These are phyloP conservation scores for Bremia lactucae DNA, from an alignment of 352 stramenopile genomes.

Conservation along the genomic window DNA sequence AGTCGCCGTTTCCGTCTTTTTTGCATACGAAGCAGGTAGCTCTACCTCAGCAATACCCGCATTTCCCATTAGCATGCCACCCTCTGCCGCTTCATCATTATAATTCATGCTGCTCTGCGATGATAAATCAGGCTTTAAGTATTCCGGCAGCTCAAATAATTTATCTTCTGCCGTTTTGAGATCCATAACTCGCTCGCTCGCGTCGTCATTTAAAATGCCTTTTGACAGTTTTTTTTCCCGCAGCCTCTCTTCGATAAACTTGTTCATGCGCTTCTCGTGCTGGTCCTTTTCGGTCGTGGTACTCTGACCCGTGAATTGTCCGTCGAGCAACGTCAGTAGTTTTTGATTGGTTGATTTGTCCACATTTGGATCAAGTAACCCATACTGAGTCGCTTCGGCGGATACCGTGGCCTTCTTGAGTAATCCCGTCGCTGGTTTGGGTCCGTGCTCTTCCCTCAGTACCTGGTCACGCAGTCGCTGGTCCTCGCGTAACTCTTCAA, in stretches of 20 bases:
- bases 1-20: conserved; percentile 43
- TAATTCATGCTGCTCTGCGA: conserved; percentile 23
- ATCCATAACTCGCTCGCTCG: background rate
- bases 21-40: conserved; percentile 38
- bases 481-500: conserved; percentile 65
- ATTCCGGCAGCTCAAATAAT: conserved; percentile 50
- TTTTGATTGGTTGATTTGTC: conserved; percentile 59
- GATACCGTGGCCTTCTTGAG: conserved; percentile 5
- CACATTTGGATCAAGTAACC: conserved; percentile 67
- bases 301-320: conserved; percentile 73
- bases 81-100: conserved; percentile 34
- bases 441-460: conserved; percentile 21
- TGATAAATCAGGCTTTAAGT: conserved; percentile 41
- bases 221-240: conserved; percentile 27
- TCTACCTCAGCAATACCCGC: conserved; percentile 76
- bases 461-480: conserved; percentile 45
- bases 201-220: background rate
- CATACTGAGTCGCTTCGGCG: conserved; percentile 25
- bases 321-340: conserved; percentile 58
- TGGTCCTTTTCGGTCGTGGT: conserved; percentile 48
- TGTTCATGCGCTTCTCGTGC: conserved; percentile 75
- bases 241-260: conserved; percentile 73
- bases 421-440: conserved; percentile 10
- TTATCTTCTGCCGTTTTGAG: conserved; percentile 43
- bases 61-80: conserved; percentile 65